These are phyloP conservation scores for Anisodus acutangulus DNA, from an alignment of 257 asterid species.

Conservation along the genomic window DNA sequence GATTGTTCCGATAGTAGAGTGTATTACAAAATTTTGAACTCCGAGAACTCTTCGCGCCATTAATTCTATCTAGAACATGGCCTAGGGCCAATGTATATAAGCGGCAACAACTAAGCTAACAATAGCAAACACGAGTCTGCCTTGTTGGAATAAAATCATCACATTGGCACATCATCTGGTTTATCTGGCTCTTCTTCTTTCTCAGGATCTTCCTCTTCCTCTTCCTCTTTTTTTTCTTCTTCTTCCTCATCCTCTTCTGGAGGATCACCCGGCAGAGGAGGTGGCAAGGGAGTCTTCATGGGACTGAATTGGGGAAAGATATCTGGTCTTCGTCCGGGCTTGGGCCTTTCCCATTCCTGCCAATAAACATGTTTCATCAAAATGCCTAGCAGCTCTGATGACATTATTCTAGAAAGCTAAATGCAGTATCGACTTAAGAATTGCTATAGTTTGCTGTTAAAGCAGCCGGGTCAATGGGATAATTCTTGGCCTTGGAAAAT, in stretches of 20 bases:
- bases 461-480: no score
- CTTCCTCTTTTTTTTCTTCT: constrained; percentile 64
- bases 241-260: constrained; percentile 79
- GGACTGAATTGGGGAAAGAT: constrained; percentile 92
- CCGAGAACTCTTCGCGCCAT: background rate
- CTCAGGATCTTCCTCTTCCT: constrained; percentile 55
- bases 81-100: no score
- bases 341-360: constrained; percentile 37
- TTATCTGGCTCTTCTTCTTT: constrained; percentile 46
- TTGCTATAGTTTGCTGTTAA: no score
- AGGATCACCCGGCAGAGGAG: constrained; percentile 39
- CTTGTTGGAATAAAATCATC: background rate
- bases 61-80: background rate
- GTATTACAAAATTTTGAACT: background rate
- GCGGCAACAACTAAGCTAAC: background rate
- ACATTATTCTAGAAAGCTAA: background rate
- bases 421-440: background rate
- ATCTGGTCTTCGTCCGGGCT: constrained; percentile 43
- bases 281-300: constrained; percentile 72
- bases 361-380: constrained; percentile 21
- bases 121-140: background rate
- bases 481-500: no score
- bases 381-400: background rate
- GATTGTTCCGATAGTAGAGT: background rate
- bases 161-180: constrained; percentile 40